These are phyloP conservation scores for Tricholoma hemisulphureum DNA, from an alignment of 768 basidiomycete genomes.

Conservation along the genomic window DNA sequence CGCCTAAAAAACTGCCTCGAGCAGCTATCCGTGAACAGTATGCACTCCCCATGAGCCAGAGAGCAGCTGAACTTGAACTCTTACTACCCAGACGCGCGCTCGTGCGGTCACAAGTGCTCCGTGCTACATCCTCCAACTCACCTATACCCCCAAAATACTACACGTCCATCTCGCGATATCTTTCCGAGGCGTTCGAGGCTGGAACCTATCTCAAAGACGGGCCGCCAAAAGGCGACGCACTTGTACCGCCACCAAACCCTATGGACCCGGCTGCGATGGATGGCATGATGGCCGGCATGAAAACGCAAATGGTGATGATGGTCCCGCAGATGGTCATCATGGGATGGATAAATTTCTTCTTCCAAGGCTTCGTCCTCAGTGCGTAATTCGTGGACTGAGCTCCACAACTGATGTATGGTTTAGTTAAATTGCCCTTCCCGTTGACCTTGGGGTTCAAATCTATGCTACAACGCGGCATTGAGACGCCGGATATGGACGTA, in stretches of 20 bases:
- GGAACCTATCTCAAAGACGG: constrained; percentile 89
- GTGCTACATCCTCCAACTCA: constrained; percentile 75
- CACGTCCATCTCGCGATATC: constrained; percentile 69
- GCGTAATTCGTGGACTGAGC: constrained; percentile 36
- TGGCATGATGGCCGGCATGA: constrained; percentile 98
- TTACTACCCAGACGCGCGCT: constrained; percentile 60
- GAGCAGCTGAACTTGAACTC: constrained; percentile 7
- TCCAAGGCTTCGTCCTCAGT: constrained; percentile 98
- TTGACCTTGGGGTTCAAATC: constrained; percentile 96
- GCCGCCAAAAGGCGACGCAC: constrained; percentile 61
- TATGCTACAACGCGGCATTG: constrained; percentile 94
- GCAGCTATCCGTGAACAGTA: constrained; percentile 92
- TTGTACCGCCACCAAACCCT: constrained; percentile 69
- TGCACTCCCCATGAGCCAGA: constrained; percentile 28
- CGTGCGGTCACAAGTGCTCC: constrained; percentile 79
- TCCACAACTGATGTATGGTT: neutral
- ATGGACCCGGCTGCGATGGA: constrained; percentile 95
- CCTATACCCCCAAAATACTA: constrained; percentile 77
- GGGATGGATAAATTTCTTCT: constrained; percentile 99
- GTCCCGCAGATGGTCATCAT: constrained; percentile 98
- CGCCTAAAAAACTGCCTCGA: constrained; percentile 77
- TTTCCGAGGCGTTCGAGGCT: constrained; percentile 65
- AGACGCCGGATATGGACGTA: constrained; percentile 96
- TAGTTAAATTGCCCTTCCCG: constrained; percentile 96
- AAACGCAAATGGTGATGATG: constrained; percentile 99